phyloP scores from a whole-genome alignment of 2,329 filamentous ascomycete genomes.

The Trichoderma semiorbis region DNA sequence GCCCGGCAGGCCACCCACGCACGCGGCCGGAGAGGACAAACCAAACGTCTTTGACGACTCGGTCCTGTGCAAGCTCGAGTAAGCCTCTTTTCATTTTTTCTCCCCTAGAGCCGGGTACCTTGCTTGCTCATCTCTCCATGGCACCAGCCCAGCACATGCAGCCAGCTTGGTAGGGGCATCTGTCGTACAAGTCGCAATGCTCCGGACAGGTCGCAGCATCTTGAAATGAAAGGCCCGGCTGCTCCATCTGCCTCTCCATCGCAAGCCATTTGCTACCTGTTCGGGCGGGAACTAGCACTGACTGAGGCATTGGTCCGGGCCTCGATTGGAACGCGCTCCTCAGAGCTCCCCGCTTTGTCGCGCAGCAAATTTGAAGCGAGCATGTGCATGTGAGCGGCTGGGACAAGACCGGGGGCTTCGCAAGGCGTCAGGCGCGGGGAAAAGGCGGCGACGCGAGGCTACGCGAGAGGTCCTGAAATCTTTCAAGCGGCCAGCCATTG shows the following conservation, averaged over 20 bases:
- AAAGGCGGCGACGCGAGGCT: slow-evolving; percentile 14
- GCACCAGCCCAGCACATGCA: not conserved
- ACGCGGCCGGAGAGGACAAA: not conserved
- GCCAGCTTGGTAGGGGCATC: not conserved
- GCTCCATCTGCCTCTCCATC: slow-evolving; percentile 15
- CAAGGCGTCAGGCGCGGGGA: slow-evolving; percentile 17
- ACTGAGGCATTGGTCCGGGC: slow-evolving; percentile 15
- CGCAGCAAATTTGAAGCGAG: slow-evolving; percentile 1
- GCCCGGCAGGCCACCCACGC: not conserved
- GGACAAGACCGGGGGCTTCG: not conserved
- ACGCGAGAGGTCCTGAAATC: slow-evolving; percentile 20
- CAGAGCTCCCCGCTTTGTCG: slow-evolving; percentile 8
- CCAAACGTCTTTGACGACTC: not conserved
- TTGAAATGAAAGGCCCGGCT: slow-evolving; percentile 17
- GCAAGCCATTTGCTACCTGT: not conserved
- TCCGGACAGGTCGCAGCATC: not conserved
- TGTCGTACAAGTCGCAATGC: not conserved
- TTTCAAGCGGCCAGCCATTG: not conserved
- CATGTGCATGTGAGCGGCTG: slow-evolving; percentile 16
- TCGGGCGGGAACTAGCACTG: slow-evolving; percentile 16
- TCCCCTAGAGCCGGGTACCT: slow-evolving; percentile 13
- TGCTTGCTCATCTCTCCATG: slow-evolving; percentile 6
- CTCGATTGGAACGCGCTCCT: slow-evolving; percentile 4
- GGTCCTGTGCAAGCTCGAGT: not conserved
- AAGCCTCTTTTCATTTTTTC: not conserved